Conservation (phyloP, 352 stramenopile genomes). For the Aphanomyces stellatus region DNA sequence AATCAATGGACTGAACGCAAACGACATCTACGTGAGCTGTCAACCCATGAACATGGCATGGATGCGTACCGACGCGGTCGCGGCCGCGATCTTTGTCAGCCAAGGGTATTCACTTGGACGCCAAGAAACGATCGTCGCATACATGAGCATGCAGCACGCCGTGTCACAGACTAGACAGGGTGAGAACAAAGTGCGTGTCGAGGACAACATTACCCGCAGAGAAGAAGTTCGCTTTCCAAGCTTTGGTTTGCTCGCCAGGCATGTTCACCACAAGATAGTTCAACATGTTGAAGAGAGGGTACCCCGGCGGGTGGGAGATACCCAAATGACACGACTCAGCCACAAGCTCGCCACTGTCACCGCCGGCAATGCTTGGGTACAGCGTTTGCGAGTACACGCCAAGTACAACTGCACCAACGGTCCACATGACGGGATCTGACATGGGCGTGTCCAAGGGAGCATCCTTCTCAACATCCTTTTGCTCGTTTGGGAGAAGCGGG, state of each 20-base stretch:
- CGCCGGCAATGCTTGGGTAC: conserved; percentile 81
- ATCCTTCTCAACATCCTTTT: neutral
- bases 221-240: conserved; percentile 85
- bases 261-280: conserved; percentile 57
- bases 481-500: neutral
- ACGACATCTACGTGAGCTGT: conserved; percentile 39
- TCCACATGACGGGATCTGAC: conserved; percentile 13
- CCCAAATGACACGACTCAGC: conserved; percentile 91
- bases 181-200: neutral
- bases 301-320: conserved; percentile 90
- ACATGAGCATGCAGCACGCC: conserved; percentile 42
- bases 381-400: conserved; percentile 68
- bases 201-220: conserved; percentile 43
- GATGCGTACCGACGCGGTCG: conserved; percentile 39
- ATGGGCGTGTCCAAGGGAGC: neutral
- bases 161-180: conserved; percentile 43
- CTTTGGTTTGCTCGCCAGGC: conserved; percentile 29
- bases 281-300: conserved; percentile 90
- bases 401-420: conserved; percentile 28
- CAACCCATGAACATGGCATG: neutral
- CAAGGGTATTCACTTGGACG: conserved; percentile 12
- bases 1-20: conserved; percentile 88
- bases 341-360: conserved; percentile 89
- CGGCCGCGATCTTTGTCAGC: conserved; percentile 29
- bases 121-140: conserved; percentile 43